A percentile compares a stretch with the other conserved stretches of the same genome.
phyloP scores from a whole-genome alignment of 441 rosid genomes.

The Capsella rubella region DNA sequence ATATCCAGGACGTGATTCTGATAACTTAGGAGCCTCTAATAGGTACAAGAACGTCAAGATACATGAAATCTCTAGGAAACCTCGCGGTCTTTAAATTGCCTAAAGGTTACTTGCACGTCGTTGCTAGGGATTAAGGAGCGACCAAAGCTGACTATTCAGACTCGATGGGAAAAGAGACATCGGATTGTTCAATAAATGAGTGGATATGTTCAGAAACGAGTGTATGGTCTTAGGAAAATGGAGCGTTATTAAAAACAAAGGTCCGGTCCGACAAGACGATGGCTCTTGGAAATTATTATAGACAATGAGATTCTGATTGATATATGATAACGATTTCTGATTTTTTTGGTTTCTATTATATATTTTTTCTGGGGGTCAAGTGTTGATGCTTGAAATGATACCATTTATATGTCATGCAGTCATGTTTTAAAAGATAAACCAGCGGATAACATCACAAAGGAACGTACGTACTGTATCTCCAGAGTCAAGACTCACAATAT shows the following conservation, averaged over 20 bases:
- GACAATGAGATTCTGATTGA: conserved; percentile 62
- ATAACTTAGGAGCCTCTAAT: conserved; percentile 65
- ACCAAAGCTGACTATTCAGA: conserved; percentile 54
- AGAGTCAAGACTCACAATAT: no score
- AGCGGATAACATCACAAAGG: no score
- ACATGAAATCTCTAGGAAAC: conserved; percentile 68
- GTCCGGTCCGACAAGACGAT: conserved; percentile 71
- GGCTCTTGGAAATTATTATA: conserved; percentile 78
- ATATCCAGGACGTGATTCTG: conserved; percentile 62
- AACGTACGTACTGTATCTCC: no score
- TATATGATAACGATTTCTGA: conserved; percentile 44
- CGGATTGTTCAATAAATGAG: conserved; percentile 58
- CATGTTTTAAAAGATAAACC: no score
- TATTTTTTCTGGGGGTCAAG: background rate
- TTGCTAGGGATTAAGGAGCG: conserved; percentile 73
- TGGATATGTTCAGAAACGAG: conserved; percentile 64
- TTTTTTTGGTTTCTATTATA: background rate
- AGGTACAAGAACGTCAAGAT: conserved; percentile 66
- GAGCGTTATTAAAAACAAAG: conserved; percentile 65
- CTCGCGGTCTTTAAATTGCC: conserved; percentile 45
- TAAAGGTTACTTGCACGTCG: conserved; percentile 74
- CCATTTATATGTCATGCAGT: no score
- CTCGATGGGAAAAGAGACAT: conserved; percentile 66
- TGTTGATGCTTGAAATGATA: background rate
- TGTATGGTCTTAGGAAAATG: conserved; percentile 64